Percentiles rank a stretch among this genome's conserved stretches.
These are phyloP conservation scores for Fusarium piperis DNA, from an alignment of 2,329 filamentous ascomycete species.

Conservation along the genomic window DNA sequence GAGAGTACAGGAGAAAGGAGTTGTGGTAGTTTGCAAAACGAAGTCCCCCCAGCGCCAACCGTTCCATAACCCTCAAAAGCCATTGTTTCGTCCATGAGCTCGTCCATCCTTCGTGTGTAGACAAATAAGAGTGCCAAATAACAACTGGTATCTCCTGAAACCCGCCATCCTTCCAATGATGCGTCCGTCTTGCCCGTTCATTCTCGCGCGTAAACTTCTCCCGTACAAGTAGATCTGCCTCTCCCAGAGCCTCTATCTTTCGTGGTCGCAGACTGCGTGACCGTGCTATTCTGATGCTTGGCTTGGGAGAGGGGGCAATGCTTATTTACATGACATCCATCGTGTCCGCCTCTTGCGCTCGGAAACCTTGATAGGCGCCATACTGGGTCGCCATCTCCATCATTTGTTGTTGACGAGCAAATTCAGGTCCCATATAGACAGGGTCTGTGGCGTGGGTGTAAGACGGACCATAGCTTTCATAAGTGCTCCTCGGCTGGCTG, in stretches of 20 bases:
- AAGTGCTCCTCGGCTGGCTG: slow-evolving; percentile 52
- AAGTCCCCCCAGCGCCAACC: slow-evolving; percentile 31
- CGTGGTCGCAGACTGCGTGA: slow-evolving; percentile 8
- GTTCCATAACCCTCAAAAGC: slow-evolving; percentile 16
- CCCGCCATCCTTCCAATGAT: slow-evolving; percentile 1
- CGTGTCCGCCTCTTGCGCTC: slow-evolving; percentile 57
- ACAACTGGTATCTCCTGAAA: slow-evolving; percentile 4
- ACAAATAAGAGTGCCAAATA: slow-evolving; percentile 27
- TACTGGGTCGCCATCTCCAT: slow-evolving; percentile 75
- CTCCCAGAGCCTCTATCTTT: slow-evolving; percentile 15
- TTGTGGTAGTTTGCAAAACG: slow-evolving; percentile 36
- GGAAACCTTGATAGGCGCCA: slow-evolving; percentile 65
- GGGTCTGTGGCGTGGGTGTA: slow-evolving; percentile 73
- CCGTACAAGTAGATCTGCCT: slow-evolving; percentile 4
- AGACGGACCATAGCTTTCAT: slow-evolving; percentile 55
- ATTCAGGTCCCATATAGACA: slow-evolving; percentile 66
- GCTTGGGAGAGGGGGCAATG: neutral
- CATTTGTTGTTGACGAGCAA: slow-evolving; percentile 60
- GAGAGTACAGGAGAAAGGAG: slow-evolving; percentile 13
- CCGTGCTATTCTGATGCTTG: slow-evolving; percentile 27
- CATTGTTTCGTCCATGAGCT: slow-evolving; percentile 21
- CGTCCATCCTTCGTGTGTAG: slow-evolving; percentile 19
- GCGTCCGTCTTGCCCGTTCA: neutral
- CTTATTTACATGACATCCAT: slow-evolving; percentile 56
- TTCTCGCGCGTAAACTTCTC: neutral